Base-by-base conservation (phyloP, 495 filamentous ascomycete species). In the Penicillium salamii region DNA sequence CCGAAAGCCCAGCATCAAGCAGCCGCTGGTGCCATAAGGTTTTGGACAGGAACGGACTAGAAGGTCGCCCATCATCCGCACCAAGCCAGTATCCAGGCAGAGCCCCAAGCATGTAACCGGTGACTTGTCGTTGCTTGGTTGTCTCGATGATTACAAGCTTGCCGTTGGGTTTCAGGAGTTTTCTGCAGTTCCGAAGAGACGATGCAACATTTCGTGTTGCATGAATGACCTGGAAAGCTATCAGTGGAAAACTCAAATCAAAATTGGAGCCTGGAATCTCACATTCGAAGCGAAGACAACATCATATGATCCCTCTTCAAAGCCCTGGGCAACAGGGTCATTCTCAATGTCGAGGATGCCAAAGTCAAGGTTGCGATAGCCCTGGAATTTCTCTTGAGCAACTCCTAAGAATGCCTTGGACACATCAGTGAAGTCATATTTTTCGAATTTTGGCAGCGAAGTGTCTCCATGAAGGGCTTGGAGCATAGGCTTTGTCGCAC, bases 261-360 rank as follows among this genome's bases (percentile, higher is more conserved):
- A n/a, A n/a, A n/a, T n/a, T n/a, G n/a, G n/a, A n/a, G n/a, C n/a
- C n/a, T n/a, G n/a, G n/a, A n/a, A n/a, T n/a, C n/a, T 39, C 1
- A 70, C 69, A 44, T 70, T 67, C 3, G 63, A 31, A 7, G 69
- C 72, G 5, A 78, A 46, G 21, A 76, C 60, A 2, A 78, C 33
- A 41, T 78, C 74, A 40, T 58, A 78, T 0, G 40, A 31, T 0
- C 40, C 48, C 6, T 15, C 52, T 5, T 55, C 49, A 38, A 71
- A 71, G 1, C 71, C 71, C 33, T 78, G 71, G 1, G 53, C 43
- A 0, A 34, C 1, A 1, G 69, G 65, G 33, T 71, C 58, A 12
- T 55, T 38, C 11, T 38, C 18, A 5, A 45, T 17, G 14, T 54
- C 33, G 0, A 49, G 24, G 3, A 21, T 26, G 6, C 59, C 53